Conservation (phyloP, 1,284 basidiomycete species). For the Cryptococcus maquisensis region DNA sequence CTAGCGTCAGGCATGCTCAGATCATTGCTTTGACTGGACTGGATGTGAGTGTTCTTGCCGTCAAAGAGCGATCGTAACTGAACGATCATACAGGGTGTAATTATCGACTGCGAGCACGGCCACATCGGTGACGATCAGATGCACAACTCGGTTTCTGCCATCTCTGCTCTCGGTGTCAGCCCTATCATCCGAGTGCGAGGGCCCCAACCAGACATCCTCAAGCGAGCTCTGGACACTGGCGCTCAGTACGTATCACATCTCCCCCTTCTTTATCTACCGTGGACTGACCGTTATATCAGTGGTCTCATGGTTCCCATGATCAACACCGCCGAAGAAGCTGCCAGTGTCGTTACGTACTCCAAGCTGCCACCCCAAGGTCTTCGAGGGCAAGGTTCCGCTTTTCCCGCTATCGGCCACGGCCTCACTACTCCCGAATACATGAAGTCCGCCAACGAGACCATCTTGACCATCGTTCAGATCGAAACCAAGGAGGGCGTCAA, state of each 20-base stretch:
- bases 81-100: not conserved
- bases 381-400: slow-evolving; percentile 37
- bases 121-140: slow-evolving; percentile 34
- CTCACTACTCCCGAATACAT: slow-evolving; percentile 33
- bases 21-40: slow-evolving; percentile 30
- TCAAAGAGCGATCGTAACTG: not conserved
- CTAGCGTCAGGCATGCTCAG: slow-evolving; percentile 23
- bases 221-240: slow-evolving; percentile 41
- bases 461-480: slow-evolving; percentile 35
- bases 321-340: slow-evolving; percentile 33
- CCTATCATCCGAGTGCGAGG: slow-evolving; percentile 35
- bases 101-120: not conserved
- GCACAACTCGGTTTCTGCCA: slow-evolving; percentile 35
- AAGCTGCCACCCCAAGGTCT: slow-evolving; percentile 38
- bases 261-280: too few species aligned
- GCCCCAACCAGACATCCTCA: slow-evolving; percentile 23
- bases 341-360: slow-evolving; percentile 23
- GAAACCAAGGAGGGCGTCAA: slow-evolving; percentile 31
- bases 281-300: slow-evolving; percentile 11
- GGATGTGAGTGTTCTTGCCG: slow-evolving; percentile 21
- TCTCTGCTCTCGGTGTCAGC: slow-evolving; percentile 23
- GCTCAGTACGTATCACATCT: slow-evolving; percentile 30
- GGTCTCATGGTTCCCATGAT: slow-evolving; percentile 37
- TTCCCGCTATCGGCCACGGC: slow-evolving; percentile 30
- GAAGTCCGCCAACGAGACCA: slow-evolving; percentile 26